These are phyloP conservation scores for Phellinidium pouzarii DNA, from an alignment of 1,284 basidiomycete genomes.

Conservation along the genomic window DNA sequence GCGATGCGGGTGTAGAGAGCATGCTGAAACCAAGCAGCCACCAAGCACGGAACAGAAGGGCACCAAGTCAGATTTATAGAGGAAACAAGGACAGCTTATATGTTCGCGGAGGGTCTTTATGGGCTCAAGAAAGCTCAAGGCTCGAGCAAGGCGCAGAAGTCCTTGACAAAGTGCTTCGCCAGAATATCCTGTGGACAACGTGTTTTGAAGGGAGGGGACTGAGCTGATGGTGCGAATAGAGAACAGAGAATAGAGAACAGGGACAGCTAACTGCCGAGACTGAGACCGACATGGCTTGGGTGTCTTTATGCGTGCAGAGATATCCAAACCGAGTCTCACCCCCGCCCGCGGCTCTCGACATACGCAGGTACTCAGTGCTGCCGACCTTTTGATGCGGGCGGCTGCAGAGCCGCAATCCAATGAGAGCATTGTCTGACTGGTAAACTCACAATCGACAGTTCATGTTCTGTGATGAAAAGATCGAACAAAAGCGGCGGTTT, in stretches of 20 bases:
- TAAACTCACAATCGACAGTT: background rate
- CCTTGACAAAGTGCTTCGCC: background rate
- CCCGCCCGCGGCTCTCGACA: no score
- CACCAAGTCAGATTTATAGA: background rate
- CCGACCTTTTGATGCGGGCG: background rate
- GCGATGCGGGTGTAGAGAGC: background rate
- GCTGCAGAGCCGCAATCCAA: background rate
- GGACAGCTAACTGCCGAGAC: no score
- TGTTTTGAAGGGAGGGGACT: background rate
- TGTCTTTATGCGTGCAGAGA: background rate
- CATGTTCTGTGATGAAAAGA: background rate
- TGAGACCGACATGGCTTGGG: no score
- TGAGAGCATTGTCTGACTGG: constrained; percentile 3
- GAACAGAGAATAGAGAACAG: no score
- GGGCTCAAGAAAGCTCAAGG: background rate
- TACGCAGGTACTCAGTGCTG: no score
- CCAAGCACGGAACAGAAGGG: background rate
- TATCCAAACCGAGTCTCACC: background rate
- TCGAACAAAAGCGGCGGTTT: background rate
- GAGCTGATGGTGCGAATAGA: no score
- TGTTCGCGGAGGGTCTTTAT: background rate
- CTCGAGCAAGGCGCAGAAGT: constrained; percentile 1
- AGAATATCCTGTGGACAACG: background rate
- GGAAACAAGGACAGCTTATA: background rate
- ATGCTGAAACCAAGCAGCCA: no score